Evolutionary conservation across 805 yeast species (phyloP), one percentile per base, ranked within the genome.

Genomic region (Kazachstania psychrophila): DNA sequence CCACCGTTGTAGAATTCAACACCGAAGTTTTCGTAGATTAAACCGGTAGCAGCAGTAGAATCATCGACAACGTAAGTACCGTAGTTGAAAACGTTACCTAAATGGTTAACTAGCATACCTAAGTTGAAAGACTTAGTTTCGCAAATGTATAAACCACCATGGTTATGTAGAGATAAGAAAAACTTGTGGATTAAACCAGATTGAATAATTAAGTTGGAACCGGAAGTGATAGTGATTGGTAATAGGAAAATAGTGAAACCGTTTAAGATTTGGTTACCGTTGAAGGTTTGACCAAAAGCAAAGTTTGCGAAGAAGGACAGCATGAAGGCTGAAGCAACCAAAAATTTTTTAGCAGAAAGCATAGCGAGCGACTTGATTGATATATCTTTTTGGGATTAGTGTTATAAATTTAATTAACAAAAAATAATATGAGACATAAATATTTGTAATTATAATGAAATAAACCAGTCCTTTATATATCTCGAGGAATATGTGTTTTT

Each of bases 41-140:
- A 17, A 33, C 36, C 40, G n/a, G 37, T 37, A 6, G 18, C 5
- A 24, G 40, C 33, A 5, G 7, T 12, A n/a, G 33, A 19, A 17
- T 33, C 36, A 20, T 37, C 40, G 14, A 37, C 13, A 6, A 37
- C 14, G 18, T 24, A 33, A 17, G 33, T 33, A 37, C 40, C 40
- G 23, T 27, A 33, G 26, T 37, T 37, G 25, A 33, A 16, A 18
- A 37, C 19, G 23, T 29, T 18, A 17, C 28, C 30, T 15, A 13
- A 22, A 23, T 9, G 5, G 8, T 11, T 6, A 18, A 16, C 9
- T 15, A 24, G 11, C 37, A 33, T 28, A 26, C 37, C 40, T 7
- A 33, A 13, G 18, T 16, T 25, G 16, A 16, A 16, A 6, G 31
- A 16, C 7, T 13, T 14, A 6, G 20, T 19, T 33, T 33, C 36